phyloP scores from a whole-genome alignment of 768 basidiomycete species.

The Boletellus sp. region DNA sequence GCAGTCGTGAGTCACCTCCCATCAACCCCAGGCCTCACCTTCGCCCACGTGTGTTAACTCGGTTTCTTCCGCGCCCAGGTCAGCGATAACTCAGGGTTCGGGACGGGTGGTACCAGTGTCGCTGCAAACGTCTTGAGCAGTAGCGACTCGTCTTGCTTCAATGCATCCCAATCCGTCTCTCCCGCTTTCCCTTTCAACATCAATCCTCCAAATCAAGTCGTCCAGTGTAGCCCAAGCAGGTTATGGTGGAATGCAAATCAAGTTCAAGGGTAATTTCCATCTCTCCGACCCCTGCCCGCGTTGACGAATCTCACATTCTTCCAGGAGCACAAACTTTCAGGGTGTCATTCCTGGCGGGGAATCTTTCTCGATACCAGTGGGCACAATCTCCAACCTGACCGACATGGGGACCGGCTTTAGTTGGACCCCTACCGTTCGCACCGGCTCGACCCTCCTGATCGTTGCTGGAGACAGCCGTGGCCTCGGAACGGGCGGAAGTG shows the following conservation, averaged over 20 bases:
- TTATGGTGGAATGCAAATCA: slow-evolving; percentile 58
- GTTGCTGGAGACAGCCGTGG: slow-evolving; percentile 67
- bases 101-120: slow-evolving; percentile 71
- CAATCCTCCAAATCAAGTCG: slow-evolving; percentile 57
- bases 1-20: slow-evolving; percentile 55
- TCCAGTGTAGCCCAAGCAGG: slow-evolving; percentile 60
- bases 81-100: slow-evolving; percentile 59
- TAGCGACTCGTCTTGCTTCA: slow-evolving; percentile 57
- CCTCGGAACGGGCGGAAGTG: slow-evolving; percentile 66
- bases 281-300: not conserved
- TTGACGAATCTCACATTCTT: not conserved
- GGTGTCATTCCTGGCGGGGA: slow-evolving; percentile 80
- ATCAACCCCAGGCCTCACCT: not conserved
- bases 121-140: slow-evolving; percentile 53
- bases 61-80: slow-evolving; percentile 36
- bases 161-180: slow-evolving; percentile 42
- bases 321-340: slow-evolving; percentile 56
- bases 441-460: slow-evolving; percentile 63
- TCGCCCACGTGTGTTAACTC: not conserved
- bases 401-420: slow-evolving; percentile 58
- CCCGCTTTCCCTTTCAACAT: slow-evolving; percentile 61
- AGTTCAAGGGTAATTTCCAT: slow-evolving; percentile 48
- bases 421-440: slow-evolving; percentile 63
- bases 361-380: slow-evolving; percentile 62
- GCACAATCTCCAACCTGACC: slow-evolving; percentile 40